Conservation (phyloP, 2,329 filamentous ascomycete genomes). For the Colletotrichum musicola region DNA sequence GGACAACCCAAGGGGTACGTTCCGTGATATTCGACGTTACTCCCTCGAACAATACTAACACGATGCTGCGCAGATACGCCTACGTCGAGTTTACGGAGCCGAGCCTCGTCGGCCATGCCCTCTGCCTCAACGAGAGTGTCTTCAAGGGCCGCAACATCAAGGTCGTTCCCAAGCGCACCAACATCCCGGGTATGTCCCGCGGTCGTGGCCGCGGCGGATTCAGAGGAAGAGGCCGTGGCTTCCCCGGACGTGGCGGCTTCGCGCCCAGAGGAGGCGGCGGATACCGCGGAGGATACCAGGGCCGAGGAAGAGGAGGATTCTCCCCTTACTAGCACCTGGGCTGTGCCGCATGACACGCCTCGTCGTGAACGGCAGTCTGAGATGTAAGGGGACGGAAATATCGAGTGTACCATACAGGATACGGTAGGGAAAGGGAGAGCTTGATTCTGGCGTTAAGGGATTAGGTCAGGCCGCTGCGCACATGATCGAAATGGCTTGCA, state of each 20-base stretch:
- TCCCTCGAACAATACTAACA: background rate
- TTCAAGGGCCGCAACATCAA: conserved; percentile 97
- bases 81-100: conserved; percentile 99
- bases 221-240: conserved; percentile 64
- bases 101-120: conserved; percentile 89
- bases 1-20: conserved; percentile 98
- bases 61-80: conserved; percentile 78
- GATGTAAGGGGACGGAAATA: conserved; percentile 12
- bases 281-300: conserved; percentile 77
- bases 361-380: background rate
- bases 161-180: conserved; percentile 94
- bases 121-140: conserved; percentile 95
- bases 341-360: background rate
- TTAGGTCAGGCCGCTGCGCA: conserved; percentile 29
- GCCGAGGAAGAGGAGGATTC: conserved; percentile 74
- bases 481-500: conserved; percentile 25
- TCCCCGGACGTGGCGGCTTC: conserved; percentile 66
- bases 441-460: conserved; percentile 36
- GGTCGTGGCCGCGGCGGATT: conserved; percentile 74
- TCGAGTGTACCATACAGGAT: conserved; percentile 39
- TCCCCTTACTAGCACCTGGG: conserved; percentile 69
- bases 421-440: conserved; percentile 26
- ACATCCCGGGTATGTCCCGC: conserved; percentile 92
- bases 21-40: background rate
- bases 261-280: conserved; percentile 66